A percentile compares a stretch with the other conserved stretches of the same genome.
Conservation (phyloP, 1,139 yeast genomes). For the Petasospora rhodanensis region DNA sequence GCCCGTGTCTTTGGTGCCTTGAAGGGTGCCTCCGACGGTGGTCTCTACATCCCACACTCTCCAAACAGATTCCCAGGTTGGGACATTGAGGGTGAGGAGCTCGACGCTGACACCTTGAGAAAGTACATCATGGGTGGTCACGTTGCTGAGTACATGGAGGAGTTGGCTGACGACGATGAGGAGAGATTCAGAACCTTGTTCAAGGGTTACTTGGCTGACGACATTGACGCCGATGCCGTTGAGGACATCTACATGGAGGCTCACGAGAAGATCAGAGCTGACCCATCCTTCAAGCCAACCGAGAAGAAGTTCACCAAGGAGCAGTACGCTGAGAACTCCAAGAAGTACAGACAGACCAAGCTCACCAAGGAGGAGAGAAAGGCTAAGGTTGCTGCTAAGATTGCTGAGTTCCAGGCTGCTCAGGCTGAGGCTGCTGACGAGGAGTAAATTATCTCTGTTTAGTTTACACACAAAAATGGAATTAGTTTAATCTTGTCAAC, state of each 20-base stretch:
- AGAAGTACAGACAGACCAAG: constrained; percentile 86
- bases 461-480: not conserved
- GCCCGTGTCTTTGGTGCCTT: constrained; percentile 99
- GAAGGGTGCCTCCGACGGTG: constrained; percentile 99
- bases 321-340: constrained; percentile 95
- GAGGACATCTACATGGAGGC: constrained; percentile 96
- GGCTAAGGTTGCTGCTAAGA: constrained; percentile 87
- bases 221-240: constrained; percentile 92
- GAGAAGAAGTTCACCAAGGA: constrained; percentile 95
- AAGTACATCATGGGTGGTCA: constrained; percentile 99
- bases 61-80: constrained; percentile 99
- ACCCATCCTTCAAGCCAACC: constrained; percentile 89
- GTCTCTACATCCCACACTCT: constrained; percentile 98
- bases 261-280: constrained; percentile 93
- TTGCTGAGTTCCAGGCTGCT: constrained; percentile 58
- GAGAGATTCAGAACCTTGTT: constrained; percentile 96
- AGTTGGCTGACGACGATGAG: constrained; percentile 99
- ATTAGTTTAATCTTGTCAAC: too few species aligned
- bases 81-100: constrained; percentile 98
- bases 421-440: constrained; percentile 8
- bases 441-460: constrained; percentile 1
- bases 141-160: constrained; percentile 99
- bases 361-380: constrained; percentile 89
- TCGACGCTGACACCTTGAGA: constrained; percentile 96
- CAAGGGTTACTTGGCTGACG: constrained; percentile 96